phyloP scores from a whole-genome alignment of 257 asterid genomes.

The Jacaranda copaia region DNA sequence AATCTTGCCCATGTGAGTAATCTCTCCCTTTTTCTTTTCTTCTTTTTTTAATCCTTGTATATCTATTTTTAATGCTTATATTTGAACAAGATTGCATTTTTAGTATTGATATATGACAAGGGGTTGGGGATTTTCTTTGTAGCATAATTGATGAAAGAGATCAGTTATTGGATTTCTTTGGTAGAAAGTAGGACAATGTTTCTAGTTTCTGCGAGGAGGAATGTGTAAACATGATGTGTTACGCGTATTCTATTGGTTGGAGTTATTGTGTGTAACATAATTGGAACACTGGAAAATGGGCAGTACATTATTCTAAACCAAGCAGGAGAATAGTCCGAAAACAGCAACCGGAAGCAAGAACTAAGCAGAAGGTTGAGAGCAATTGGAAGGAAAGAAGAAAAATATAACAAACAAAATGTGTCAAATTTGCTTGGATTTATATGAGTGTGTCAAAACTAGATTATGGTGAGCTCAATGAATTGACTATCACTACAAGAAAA shows the following conservation, averaged over 20 bases:
- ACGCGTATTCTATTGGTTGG: too few relatives aligned
- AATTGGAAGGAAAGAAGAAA: background rate
- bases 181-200: conserved; percentile 5
- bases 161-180: conserved; percentile 13
- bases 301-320: too few relatives aligned
- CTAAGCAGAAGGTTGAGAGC: background rate
- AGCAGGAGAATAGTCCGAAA: background rate
- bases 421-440: too few relatives aligned
- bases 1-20: conserved; percentile 65
- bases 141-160: background rate
- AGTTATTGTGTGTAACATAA: too few relatives aligned
- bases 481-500: background rate
- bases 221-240: background rate
- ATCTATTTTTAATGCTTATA: background rate
- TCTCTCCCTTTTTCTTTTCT: background rate
- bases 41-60: background rate
- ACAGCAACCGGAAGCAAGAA: background rate
- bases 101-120: background rate
- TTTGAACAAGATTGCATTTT: background rate
- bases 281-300: too few relatives aligned
- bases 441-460: background rate
- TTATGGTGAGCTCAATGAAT: background rate
- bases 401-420: background rate
- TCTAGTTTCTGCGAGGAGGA: conserved; percentile 25
- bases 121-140: background rate